Evolutionary conservation across 2,329 filamentous ascomycete species (phyloP), one percentile per base, ranked within the genome.

Genomic region (Botrytis squamosa): DNA sequence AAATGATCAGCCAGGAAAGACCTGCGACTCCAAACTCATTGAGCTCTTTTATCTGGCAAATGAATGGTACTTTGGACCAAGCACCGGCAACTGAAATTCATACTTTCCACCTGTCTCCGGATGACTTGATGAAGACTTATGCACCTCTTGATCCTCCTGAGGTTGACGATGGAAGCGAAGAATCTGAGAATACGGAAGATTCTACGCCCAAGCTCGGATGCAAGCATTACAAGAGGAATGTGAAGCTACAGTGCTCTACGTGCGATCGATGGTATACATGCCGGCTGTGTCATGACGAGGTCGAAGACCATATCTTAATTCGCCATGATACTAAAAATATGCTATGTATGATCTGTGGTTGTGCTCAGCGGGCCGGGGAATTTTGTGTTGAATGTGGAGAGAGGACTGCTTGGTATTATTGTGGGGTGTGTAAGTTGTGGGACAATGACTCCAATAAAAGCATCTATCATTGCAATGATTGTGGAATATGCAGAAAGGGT

Each of bases 381-480:
- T 86, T 89, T 70, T 99, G 96, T 82, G 86, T 88, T 69, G 87
- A 89, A 73, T 99, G 96, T 81, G 92, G 91, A 29, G 89, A 90
- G 77, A 88, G 90, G 74, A 89, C 93, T 10, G 94, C 95, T 20
- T 92, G 92, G 80, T 98, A 98, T 82, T 99, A 97, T 81, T 99
- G 96, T 84, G 88, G 90, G 71, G 92, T 96, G 72, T 99, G 96
- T 86, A 98, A 98, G 83, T 87, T 99, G 2, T 99, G 96, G 96
- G 95, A 98, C 80, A 94, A 98, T 80, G 93, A 98, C 78, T 89
- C 90, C 72, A 91, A 90, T 77, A 98, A 97, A 82, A 92, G 91
- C 77, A 97, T 98, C 73, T 99, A 99, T 81, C 96, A 99, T 81
- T 99, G 96, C 82, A 89, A 91, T 80, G 96, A 98, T 80, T 99